Conservation (phyloP, 345 rosid genomes). For the Ceriops tagal region DNA sequence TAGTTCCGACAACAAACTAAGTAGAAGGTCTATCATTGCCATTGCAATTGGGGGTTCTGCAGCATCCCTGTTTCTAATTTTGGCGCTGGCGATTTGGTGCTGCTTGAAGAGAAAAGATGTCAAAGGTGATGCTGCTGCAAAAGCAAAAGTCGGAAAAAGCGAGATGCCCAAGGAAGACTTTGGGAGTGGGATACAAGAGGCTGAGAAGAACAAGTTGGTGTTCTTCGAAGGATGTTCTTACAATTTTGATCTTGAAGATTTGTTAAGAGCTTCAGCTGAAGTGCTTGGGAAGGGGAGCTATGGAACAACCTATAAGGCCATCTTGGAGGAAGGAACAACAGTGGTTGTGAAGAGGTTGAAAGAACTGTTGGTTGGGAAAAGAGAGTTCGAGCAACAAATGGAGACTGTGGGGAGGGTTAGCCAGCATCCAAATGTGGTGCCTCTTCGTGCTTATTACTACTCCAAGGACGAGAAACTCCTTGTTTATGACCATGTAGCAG, state of each 20-base stretch:
- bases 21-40: slow-evolving; percentile 52
- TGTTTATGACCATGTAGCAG: slow-evolving; percentile 64
- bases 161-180: slow-evolving; percentile 75
- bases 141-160: slow-evolving; percentile 48
- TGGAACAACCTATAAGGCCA: slow-evolving; percentile 91
- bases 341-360: slow-evolving; percentile 89
- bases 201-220: slow-evolving; percentile 94
- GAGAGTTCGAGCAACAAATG: slow-evolving; percentile 95
- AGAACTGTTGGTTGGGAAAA: slow-evolving; percentile 70
- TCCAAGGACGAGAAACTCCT: slow-evolving; percentile 94
- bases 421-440: slow-evolving; percentile 66
- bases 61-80: slow-evolving; percentile 42
- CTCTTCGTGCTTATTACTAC: slow-evolving; percentile 91
- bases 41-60: slow-evolving; percentile 60
- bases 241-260: slow-evolving; percentile 83
- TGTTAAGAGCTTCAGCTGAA: slow-evolving; percentile 94
- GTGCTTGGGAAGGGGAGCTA: slow-evolving; percentile 93
- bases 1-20: slow-evolving; percentile 42
- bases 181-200: slow-evolving; percentile 89
- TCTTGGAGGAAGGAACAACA: slow-evolving; percentile 77
- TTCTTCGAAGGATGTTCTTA: slow-evolving; percentile 81
- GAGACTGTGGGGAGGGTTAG: slow-evolving; percentile 66
- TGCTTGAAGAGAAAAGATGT: slow-evolving; percentile 51
- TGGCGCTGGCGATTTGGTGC: slow-evolving; percentile 39
- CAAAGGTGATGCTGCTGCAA: slow-evolving; percentile 31